phyloP scores from a whole-genome alignment of 1,139 yeast genomes.

The Magnusiomyces tetraspermus region DNA sequence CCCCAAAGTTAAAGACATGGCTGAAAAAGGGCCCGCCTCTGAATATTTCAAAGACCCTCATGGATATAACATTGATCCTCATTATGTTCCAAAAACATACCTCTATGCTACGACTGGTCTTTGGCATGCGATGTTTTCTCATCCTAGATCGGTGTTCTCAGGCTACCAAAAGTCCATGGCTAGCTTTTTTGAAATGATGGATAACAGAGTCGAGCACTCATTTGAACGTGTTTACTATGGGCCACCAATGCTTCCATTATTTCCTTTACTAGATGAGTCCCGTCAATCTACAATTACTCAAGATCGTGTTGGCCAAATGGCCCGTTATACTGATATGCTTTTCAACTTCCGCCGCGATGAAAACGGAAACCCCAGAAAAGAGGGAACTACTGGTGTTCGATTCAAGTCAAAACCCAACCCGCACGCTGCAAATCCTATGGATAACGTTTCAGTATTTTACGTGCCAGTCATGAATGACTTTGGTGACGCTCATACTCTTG shows the following conservation, averaged over 20 bases:
- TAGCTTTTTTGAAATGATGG: conserved; percentile 4
- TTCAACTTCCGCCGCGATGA: conserved; percentile 6
- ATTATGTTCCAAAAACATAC: neutral
- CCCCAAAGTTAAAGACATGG: conserved; percentile 1
- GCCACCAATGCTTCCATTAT: conserved; percentile 13
- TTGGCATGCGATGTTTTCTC: conserved; percentile 15
- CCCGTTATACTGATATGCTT: conserved; percentile 6
- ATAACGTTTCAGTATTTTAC: conserved; percentile 7
- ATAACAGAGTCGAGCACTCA: conserved; percentile 4
- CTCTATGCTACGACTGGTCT: conserved; percentile 14
- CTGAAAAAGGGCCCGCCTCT: neutral
- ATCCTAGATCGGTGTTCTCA: conserved; percentile 6
- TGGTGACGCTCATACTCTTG: conserved; percentile 98
- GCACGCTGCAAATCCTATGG: neutral
- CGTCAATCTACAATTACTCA: conserved; percentile 4
- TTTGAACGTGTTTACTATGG: conserved; percentile 12
- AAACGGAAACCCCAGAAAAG: neutral
- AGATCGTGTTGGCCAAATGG: conserved; percentile 7
- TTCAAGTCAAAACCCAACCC: neutral
- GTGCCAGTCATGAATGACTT: conserved; percentile 44
- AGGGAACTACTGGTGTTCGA: neutral
- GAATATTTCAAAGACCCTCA: neutral
- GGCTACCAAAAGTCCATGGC: conserved; percentile 8
- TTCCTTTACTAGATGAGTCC: conserved; percentile 7
- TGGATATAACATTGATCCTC: neutral